phyloP scores from a whole-genome alignment of 164 flowering plant species.

The Umbilicus rupestris region DNA sequence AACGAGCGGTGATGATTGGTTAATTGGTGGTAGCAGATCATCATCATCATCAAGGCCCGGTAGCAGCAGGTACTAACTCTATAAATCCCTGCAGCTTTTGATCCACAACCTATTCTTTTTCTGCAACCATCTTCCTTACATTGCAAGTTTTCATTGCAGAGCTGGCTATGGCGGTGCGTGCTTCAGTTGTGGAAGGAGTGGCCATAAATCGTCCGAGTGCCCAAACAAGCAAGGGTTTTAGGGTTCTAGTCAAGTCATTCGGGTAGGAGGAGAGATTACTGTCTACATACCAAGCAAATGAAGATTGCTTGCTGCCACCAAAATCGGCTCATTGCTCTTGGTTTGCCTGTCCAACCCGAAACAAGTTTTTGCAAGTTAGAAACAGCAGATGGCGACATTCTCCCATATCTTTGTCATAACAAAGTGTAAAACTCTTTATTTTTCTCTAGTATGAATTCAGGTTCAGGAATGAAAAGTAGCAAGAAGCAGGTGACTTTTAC shows the following conservation, averaged over 20 bases:
- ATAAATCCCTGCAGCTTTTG: neutral
- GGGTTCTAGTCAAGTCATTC: neutral
- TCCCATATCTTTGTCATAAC: too few species aligned
- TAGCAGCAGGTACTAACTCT: conserved; percentile 1
- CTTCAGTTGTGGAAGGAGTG: conserved; percentile 68
- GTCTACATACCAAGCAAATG: neutral
- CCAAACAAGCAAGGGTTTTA: conserved; percentile 45
- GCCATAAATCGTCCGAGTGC: conserved; percentile 93
- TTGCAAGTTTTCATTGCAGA: neutral
- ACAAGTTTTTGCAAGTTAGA: neutral
- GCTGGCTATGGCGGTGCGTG: conserved; percentile 72
- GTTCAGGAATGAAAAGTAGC: neutral
- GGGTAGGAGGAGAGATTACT: neutral
- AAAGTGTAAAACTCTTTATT: too few species aligned
- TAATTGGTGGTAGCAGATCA: conserved; percentile 2
- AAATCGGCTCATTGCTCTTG: too few species aligned
- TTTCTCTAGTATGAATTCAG: too few species aligned
- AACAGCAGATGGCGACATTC: neutral
- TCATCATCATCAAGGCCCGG: conserved; percentile 3
- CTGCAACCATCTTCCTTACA: neutral
- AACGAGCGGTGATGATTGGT: conserved; percentile 53
- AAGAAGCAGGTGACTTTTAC: neutral
- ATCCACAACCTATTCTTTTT: neutral
- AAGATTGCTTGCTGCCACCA: neutral
- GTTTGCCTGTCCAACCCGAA: neutral